Base-by-base conservation (phyloP, 805 yeast species). In the Kuraishia capsulata region DNA sequence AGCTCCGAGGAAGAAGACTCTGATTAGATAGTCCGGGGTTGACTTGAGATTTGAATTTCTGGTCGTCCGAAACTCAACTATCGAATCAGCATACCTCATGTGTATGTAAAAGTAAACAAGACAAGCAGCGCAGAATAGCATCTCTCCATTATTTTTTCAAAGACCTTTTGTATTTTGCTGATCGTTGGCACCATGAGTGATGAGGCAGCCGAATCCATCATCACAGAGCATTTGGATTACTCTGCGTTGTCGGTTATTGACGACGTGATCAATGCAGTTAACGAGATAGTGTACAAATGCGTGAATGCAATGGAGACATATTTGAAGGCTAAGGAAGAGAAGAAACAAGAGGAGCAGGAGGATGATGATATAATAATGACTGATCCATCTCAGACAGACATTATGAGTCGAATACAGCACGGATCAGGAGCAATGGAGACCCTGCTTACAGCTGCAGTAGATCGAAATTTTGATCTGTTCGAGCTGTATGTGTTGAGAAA, bases 151-250 rank as follows among this genome's bases (percentile, higher is more conserved):
- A n/a, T n/a, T n/a, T n/a, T n/a, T n/a, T n/a, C n/a, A n/a, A n/a
- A n/a, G n/a, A n/a, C n/a, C n/a, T n/a, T n/a, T n/a, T n/a, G n/a
- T n/a, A n/a, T n/a, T n/a, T n/a, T n/a, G n/a, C n/a, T n/a, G n/a
- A n/a, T n/a, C n/a, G n/a, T n/a, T n/a, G n/a, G n/a, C n/a, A n/a
- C n/a, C n/a, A n/a, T n/a, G n/a, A n/a, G n/a, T 13, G 17, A 13
- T 14, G 31, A 28, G 6, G 31, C 31, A 5, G 17, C 73, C 1
- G 69, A 73, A 6, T 67, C 72, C 32, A 48, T 87, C 14, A 65
- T 89, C 37, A 83, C 95, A 1, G 96, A 88, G 58, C 96, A 88
- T 53, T 62, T 89, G 26, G 95, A 85, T 26, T 85, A 73, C 50
- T 83, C 92, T 5, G 95, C 96, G 0, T 71, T 87, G 8, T 74